Evolutionary conservation across 768 basidiomycete species (phyloP), one percentile per base, ranked within the genome.

Genomic region (Omphalotus guepiniiformis): DNA sequence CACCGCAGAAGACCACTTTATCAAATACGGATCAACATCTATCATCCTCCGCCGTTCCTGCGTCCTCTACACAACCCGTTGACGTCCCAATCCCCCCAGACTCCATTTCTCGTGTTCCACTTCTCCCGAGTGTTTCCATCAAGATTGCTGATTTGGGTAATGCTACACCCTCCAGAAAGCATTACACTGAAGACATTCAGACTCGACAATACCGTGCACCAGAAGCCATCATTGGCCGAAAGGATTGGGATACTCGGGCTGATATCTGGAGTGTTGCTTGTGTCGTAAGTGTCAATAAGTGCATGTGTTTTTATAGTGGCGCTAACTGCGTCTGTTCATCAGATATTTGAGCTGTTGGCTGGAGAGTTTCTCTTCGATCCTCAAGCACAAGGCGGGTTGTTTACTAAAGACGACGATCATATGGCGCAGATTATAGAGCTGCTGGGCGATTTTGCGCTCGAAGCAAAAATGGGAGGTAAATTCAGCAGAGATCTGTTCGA

Each of bases 91-190:
- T 38, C 16, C 37, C 28, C 21, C 45, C 45, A 21, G 27, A 8
- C 19, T 27, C 25, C 25, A 27, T 8, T 8, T 18, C 25, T 18
- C n/a, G n/a, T n/a, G 25, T 38, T 32, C 23, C 46, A 23, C 57
- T 16, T 29, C 26, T 34, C 23, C 75, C 73, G 15, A 78, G 79
- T 2, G 82, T 96, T 55, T 83, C 79, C 16, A 78, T 96, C 60
- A 95, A 96, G 74, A 93, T 96, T 52, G 93, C 93, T 25, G 93
- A 96, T 69, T 70, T 96, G 36, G 93, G 93, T 21, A 96, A 96
- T 62, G 93, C 93, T 21, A 93, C 93, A 28, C 93, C 91, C 13
- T 84, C 88, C n/a, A 84, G 71, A 55, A 82, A 83, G 57, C 92
- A 95, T 62, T 96, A 81, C 62, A 95, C 93, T 7, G 93, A 94